Conservation (phyloP, 2,329 filamentous ascomycete species). For the Capronia americana region DNA sequence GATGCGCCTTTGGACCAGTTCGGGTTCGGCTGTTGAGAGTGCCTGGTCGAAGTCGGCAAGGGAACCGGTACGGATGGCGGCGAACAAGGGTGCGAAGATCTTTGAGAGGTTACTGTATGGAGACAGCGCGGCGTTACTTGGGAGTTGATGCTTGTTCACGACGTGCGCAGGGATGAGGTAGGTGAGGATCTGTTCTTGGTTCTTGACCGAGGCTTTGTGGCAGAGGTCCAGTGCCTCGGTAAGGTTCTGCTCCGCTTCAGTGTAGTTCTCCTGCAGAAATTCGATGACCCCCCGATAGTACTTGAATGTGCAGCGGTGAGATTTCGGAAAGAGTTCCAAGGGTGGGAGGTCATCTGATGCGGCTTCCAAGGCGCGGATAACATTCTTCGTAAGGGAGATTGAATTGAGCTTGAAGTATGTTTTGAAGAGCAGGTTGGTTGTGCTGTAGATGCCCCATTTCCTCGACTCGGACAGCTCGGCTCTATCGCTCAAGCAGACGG, state of each 20-base stretch:
- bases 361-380: slow-evolving; percentile 81
- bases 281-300: slow-evolving; percentile 94
- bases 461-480: slow-evolving; percentile 76
- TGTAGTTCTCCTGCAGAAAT: slow-evolving; percentile 94
- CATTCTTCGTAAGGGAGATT: slow-evolving; percentile 85
- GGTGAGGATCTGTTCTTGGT: slow-evolving; percentile 89
- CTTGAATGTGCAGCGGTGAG: slow-evolving; percentile 92
- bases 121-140: slow-evolving; percentile 71
- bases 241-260: slow-evolving; percentile 79
- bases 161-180: slow-evolving; percentile 95
- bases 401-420: slow-evolving; percentile 96
- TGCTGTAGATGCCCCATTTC: slow-evolving; percentile 97
- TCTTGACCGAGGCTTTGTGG: slow-evolving; percentile 72
- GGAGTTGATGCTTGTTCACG: slow-evolving; percentile 84
- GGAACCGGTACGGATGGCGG: slow-evolving; percentile 81
- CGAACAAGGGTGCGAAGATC: slow-evolving; percentile 78
- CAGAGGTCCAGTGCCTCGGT: slow-evolving; percentile 83
- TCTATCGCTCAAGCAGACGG: slow-evolving; percentile 79
- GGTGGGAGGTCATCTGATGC: slow-evolving; percentile 80
- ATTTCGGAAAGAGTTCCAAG: slow-evolving; percentile 79
- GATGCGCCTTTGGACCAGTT: slow-evolving; percentile 90
- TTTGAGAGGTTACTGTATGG: slow-evolving; percentile 77
- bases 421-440: slow-evolving; percentile 95
- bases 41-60: slow-evolving; percentile 83
- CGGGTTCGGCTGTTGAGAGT: slow-evolving; percentile 80